Conservation (phyloP, 768 basidiomycete species). For the Terana coerulea region DNA sequence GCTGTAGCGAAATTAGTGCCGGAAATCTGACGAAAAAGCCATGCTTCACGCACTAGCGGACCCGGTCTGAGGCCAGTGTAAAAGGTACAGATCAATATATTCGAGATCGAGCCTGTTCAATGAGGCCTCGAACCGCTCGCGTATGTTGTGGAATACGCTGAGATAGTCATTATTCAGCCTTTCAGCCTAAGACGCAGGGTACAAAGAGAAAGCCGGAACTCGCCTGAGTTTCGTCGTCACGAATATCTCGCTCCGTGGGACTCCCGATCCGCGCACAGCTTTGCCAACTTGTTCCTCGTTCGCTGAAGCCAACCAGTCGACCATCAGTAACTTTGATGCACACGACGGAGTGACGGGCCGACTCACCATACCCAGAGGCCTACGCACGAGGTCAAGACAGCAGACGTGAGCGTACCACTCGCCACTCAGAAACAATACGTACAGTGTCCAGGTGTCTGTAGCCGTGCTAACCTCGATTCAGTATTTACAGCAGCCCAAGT, state of each 20-base stretch:
- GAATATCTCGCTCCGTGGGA: conserved; percentile 42
- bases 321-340: background rate
- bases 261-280: conserved; percentile 41
- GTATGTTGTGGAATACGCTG: conserved; percentile 23
- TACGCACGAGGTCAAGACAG: background rate
- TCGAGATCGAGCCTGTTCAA: conserved; percentile 26
- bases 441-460: conserved; percentile 13
- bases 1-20: background rate
- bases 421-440: background rate
- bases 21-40: no score
- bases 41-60: background rate
- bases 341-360: background rate
- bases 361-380: background rate
- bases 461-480: conserved; percentile 4
- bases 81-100: conserved; percentile 37
- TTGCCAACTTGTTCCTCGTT: conserved; percentile 45
- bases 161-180: no score
- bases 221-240: conserved; percentile 50
- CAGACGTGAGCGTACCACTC: no score
- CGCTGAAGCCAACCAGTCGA: conserved; percentile 14
- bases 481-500: no score
- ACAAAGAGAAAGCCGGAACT: no score
- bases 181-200: no score
- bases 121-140: conserved; percentile 26
- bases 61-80: conserved; percentile 31